phyloP scores from a whole-genome alignment of 441 rosid genomes.

The Adansonia madagascariensis region DNA sequence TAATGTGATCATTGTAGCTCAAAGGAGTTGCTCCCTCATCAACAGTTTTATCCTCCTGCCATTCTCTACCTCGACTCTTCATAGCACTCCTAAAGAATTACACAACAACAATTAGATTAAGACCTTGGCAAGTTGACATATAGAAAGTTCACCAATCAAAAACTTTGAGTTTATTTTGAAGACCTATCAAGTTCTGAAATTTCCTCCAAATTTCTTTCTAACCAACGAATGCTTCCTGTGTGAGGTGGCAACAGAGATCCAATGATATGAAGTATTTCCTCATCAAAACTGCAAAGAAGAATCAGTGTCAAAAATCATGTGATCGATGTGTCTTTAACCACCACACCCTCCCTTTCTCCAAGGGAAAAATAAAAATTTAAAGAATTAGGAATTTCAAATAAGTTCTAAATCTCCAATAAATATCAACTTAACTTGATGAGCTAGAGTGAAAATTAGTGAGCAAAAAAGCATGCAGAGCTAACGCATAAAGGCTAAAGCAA shows the following conservation, averaged over 20 bases:
- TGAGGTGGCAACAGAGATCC: conserved; percentile 63
- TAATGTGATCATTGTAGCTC: conserved; percentile 24
- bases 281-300: conserved; percentile 63
- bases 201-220: conserved; percentile 50
- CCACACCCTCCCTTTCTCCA: not conserved
- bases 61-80: conserved; percentile 36
- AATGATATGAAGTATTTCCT: conserved; percentile 73
- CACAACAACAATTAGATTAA: not conserved
- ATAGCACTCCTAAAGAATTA: conserved; percentile 27
- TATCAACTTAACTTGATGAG: not conserved
- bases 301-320: conserved; percentile 19
- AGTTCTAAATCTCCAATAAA: not conserved
- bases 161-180: not conserved
- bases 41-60: conserved; percentile 28
- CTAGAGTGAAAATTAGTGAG: not conserved
- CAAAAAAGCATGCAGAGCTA: not conserved
- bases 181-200: conserved; percentile 45
- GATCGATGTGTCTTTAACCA: not conserved
- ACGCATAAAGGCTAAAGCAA: not conserved
- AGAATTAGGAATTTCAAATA: not conserved
- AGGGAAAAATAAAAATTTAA: not conserved
- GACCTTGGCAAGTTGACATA: conserved; percentile 1
- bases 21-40: conserved; percentile 22
- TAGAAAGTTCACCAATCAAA: not conserved
- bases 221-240: conserved; percentile 71